Base-by-base conservation (phyloP, 176 grass and related monocot species). In the Alopecurus myosuroides region DNA sequence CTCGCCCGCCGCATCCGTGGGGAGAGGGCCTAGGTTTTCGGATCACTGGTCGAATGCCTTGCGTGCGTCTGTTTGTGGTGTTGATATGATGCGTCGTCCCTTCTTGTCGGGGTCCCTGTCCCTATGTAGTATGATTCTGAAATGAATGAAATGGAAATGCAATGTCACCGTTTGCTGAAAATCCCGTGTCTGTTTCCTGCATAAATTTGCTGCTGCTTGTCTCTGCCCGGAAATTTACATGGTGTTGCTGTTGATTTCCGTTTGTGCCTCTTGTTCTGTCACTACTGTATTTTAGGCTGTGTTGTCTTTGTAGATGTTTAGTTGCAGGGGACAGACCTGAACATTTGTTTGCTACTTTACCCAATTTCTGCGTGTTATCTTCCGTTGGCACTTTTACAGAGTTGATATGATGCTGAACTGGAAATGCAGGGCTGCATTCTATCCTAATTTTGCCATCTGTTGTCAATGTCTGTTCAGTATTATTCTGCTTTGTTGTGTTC, bases 1-100 rank as follows among this genome's bases (percentile, higher is more conserved):
- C 87, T 94, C 19, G 81, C 87, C 0, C 82, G 85, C 3, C 87
- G 92, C 35, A 92, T 94, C 92, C 77, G 87, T 4, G 89, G 89
- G 6, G 68, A 71, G 68, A 6, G 68, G 5, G 68, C 68, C n/a
- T 71, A 71, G 68, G 39, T 6, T 0, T 12, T 3, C 8, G 20
- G 12, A 49, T 6, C 19, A 3, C 19, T 20, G 19, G 19, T 37
- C 1, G 19, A 58, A 1, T 26, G 10, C 1, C 26, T 6, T 12
- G 2, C 3, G 3, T 58, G 3, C 1, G 1, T 67, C 9, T 67
- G 64, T 22, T 37, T 1, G 0, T 70, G 7, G 63, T 66, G 63
- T 66, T 66, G 63, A 66, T 66, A 66, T 20, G 63, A 10, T 35
- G 15, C 20, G 29, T 66, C 17, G 30, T 66, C 0, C 17, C 0